These are phyloP conservation scores for fission yeast (Schizosaccharomyces pombe) DNA, from an alignment of 805 yeast genomes.

Conservation along the genomic window DNA sequence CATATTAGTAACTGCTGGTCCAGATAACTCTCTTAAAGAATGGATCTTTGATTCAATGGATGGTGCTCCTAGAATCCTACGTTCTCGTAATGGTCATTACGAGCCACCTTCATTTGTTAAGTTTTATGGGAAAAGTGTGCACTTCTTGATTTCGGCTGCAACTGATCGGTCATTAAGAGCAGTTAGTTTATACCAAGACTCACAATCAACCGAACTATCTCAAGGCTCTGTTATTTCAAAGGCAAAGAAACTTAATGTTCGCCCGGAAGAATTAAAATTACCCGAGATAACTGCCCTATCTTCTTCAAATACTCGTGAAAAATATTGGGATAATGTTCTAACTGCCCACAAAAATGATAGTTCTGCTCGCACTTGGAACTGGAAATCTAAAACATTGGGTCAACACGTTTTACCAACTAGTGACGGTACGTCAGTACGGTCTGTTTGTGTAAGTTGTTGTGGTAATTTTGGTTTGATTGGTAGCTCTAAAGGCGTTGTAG, in stretches of 20 bases:
- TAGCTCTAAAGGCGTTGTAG: constrained; percentile 63
- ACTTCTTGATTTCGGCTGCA: constrained; percentile 67
- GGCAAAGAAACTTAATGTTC: constrained; percentile 20
- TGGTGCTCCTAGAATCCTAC: constrained; percentile 63
- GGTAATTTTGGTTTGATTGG: constrained; percentile 91
- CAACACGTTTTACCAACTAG: constrained; percentile 42
- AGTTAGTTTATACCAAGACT: constrained; percentile 81
- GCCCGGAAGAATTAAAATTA: constrained; percentile 23
- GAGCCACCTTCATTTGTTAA: constrained; percentile 58
- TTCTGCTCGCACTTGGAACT: constrained; percentile 80
- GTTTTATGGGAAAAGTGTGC: constrained; percentile 64
- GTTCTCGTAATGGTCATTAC: constrained; percentile 95
- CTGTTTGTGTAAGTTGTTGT: constrained; percentile 67
- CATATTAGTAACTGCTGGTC: constrained; percentile 67
- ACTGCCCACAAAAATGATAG: constrained; percentile 69
- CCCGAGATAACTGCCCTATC: constrained; percentile 34
- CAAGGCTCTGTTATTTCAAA: constrained; percentile 34
- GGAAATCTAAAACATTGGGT: constrained; percentile 58
- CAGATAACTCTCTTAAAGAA: constrained; percentile 55
- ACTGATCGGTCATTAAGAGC: constrained; percentile 73
- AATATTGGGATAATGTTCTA: constrained; percentile 65
- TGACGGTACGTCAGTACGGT: constrained; percentile 55
- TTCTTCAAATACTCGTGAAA: constrained; percentile 10
- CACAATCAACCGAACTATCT: constrained; percentile 83
- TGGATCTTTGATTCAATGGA: constrained; percentile 14